These are phyloP conservation scores for Tetrapyrgos nigripes DNA, from an alignment of 1,284 basidiomycete species.

Conservation along the genomic window DNA sequence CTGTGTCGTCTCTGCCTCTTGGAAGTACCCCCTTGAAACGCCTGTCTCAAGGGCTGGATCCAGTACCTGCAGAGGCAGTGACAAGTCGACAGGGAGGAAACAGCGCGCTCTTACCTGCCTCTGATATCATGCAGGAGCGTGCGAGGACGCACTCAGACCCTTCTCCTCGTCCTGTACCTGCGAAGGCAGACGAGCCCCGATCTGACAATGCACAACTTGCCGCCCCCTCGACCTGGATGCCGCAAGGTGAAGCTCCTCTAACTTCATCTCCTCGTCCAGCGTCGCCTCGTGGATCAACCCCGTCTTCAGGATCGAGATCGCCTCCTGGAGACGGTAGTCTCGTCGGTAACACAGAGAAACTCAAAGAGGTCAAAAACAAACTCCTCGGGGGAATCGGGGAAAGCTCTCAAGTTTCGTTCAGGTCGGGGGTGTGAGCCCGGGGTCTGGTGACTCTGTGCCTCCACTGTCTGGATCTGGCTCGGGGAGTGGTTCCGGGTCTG, in stretches of 20 bases:
- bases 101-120: not conserved
- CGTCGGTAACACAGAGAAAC: not conserved
- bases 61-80: not conserved
- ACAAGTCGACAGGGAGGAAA: too few species aligned
- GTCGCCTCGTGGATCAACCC: not conserved
- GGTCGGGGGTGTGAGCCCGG: not conserved
- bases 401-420: not conserved
- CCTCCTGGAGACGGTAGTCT: not conserved
- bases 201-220: too few species aligned
- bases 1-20: slow-evolving; percentile 11
- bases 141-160: slow-evolving; percentile 5
- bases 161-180: not conserved
- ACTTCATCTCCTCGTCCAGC: not conserved
- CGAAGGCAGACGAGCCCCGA: not conserved
- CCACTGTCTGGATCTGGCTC: not conserved
- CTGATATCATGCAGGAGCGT: not conserved
- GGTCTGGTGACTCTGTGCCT: not conserved
- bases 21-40: not conserved
- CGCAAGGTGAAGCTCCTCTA: not conserved
- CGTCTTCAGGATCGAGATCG: not conserved
- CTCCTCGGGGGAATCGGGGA: not conserved
- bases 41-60: too few species aligned
- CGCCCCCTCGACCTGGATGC: not conserved
- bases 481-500: not conserved
- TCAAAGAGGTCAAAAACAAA: not conserved